Conservation (phyloP, 257 asterid species). For the Nicotiana undulata region DNA sequence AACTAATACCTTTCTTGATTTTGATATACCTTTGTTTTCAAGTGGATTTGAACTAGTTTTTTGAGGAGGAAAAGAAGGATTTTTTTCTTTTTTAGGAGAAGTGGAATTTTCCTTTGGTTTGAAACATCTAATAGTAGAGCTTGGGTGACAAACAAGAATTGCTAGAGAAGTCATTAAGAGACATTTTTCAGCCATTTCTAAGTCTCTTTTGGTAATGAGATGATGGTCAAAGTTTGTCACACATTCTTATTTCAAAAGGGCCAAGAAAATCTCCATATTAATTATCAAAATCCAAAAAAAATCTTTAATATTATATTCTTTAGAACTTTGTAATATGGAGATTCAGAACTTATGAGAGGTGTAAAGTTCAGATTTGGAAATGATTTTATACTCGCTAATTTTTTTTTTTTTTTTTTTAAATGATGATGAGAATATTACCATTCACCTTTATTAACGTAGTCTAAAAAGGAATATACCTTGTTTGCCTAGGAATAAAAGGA, state of each 20-base stretch:
- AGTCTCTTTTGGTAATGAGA: background rate
- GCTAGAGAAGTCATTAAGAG: conserved; percentile 13
- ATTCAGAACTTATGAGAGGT: background rate
- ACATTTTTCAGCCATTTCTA: conserved; percentile 11
- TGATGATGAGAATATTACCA: background rate
- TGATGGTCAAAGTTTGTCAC: background rate
- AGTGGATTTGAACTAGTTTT: too few species aligned
- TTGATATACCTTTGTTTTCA: background rate
- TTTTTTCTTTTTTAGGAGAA: conserved; percentile 11
- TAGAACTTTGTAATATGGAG: background rate
- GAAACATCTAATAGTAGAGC: conserved; percentile 15
- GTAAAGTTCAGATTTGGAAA: background rate
- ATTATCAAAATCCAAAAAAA: background rate
- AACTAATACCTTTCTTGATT: background rate
- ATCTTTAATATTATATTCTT: background rate
- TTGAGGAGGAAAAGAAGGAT: background rate
- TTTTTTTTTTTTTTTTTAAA: background rate
- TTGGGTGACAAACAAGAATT: conserved; percentile 11
- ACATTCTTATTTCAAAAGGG: background rate
- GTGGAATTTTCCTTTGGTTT: conserved; percentile 6
- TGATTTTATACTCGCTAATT: background rate
- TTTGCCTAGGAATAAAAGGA: background rate
- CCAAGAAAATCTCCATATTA: background rate
- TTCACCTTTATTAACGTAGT: background rate
- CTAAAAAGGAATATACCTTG: background rate